Evolutionary conservation across 352 stramenopile species (phyloP).

Genomic region (Pythium apleroticum): DNA sequence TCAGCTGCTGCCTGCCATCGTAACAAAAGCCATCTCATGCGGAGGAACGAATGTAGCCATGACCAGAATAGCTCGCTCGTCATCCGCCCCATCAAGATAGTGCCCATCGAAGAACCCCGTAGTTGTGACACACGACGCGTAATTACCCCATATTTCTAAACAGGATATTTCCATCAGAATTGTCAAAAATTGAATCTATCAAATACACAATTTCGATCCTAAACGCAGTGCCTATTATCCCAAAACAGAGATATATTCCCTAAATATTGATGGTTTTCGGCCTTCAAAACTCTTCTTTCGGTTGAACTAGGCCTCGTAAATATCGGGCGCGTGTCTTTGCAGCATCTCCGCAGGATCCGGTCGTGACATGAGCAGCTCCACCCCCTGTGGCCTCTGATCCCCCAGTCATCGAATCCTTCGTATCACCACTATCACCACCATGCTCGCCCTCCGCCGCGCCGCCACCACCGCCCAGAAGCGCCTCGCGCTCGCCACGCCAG

Average conservation of each 20-base stretch:
- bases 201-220: too few relatives aligned
- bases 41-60: constrained; percentile 25
- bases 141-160: background rate
- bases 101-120: background rate
- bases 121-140: background rate
- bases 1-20: too few relatives aligned
- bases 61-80: constrained; percentile 11
- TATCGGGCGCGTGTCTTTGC: background rate
- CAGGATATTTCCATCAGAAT: background rate
- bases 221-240: too few relatives aligned
- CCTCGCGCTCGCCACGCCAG: constrained; percentile 39
- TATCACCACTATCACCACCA: constrained; percentile 23
- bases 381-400: background rate
- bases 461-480: constrained; percentile 47
- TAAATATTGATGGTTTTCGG: background rate
- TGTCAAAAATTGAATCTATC: background rate
- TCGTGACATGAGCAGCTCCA: background rate
- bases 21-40: background rate
- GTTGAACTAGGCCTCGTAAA: background rate
- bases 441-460: constrained; percentile 71
- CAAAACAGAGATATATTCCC: background rate
- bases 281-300: background rate
- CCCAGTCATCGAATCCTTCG: background rate
- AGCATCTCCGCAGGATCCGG: constrained; percentile 4
- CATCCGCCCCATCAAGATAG: background rate